Percentiles rank a stretch among this genome's conserved stretches.
Evolutionary conservation across 73 alveolate genomes (phyloP).

Genomic region (Paraurostyla sp.): DNA sequence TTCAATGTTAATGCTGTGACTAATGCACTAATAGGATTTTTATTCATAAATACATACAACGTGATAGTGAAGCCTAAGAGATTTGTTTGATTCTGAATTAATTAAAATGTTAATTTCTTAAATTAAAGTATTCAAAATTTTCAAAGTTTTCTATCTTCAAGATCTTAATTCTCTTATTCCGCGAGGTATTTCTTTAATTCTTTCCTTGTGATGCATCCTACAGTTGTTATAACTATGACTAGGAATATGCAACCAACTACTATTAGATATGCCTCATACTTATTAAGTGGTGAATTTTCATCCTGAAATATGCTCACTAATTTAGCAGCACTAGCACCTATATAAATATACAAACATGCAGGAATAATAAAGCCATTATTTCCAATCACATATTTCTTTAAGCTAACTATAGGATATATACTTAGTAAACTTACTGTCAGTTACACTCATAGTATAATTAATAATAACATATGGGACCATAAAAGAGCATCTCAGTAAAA

Average conservation of each 20-base stretch:
- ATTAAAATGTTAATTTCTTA: background rate
- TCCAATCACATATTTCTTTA: conserved; percentile 16
- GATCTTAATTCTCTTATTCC: background rate
- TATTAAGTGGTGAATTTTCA: background rate
- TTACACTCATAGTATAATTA: conserved; percentile 6
- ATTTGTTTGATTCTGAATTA: background rate
- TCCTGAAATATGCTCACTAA: background rate
- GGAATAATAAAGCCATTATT: conserved; percentile 26
- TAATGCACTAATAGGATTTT: conserved; percentile 64
- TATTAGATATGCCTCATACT: conserved; percentile 15
- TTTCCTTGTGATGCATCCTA: background rate
- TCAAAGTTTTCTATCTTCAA: conserved; percentile 3
- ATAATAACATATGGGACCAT: conserved; percentile 34
- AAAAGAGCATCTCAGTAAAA: background rate
- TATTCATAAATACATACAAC: conserved; percentile 38
- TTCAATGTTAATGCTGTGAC: conserved; percentile 75
- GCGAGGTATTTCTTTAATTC: conserved; percentile 13
- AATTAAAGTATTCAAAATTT: background rate
- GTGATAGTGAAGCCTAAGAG: conserved; percentile 14
- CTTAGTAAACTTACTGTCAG: background rate
- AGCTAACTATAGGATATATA: background rate
- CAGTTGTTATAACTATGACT: background rate
- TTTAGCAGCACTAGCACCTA: conserved; percentile 24
- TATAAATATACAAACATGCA: conserved; percentile 8
- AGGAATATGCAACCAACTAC: background rate